Evolutionary conservation across 768 basidiomycete species (phyloP).

Genomic region (Rhodotorula graminis): DNA sequence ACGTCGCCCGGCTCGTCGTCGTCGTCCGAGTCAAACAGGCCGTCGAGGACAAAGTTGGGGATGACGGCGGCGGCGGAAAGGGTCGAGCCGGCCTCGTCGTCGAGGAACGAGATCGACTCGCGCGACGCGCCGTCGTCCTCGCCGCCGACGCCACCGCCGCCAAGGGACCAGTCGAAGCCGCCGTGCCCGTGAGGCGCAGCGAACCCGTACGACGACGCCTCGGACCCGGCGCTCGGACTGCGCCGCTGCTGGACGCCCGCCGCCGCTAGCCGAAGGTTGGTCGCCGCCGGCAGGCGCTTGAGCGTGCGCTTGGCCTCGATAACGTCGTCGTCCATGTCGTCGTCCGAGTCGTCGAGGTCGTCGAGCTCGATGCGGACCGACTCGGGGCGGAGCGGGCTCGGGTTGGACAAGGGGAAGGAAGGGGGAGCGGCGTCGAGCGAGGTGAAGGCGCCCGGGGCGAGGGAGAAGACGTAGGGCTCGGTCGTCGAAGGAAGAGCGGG

Average conservation of each 20-base stretch:
- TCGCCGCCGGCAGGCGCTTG: slow-evolving; percentile 38
- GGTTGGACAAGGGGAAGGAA: no score
- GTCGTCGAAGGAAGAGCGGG: no score
- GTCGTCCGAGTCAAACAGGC: slow-evolving; percentile 55
- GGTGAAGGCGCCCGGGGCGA: neutral
- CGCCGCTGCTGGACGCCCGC: neutral
- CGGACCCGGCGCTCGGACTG: slow-evolving; percentile 6
- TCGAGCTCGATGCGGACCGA: slow-evolving; percentile 41
- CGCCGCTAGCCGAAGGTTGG: slow-evolving; percentile 32
- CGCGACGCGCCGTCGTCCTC: slow-evolving; percentile 4
- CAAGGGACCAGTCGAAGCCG: neutral
- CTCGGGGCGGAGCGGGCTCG: neutral
- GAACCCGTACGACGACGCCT: slow-evolving; percentile 20
- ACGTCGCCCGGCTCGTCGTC: slow-evolving; percentile 65
- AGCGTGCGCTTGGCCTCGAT: slow-evolving; percentile 37
- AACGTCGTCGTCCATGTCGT: slow-evolving; percentile 32
- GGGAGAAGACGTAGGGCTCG: neutral
- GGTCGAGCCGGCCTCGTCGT: slow-evolving; percentile 27
- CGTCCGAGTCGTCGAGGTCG: slow-evolving; percentile 41
- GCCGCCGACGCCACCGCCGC: neutral
- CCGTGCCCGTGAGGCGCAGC: neutral
- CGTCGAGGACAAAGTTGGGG: slow-evolving; percentile 52
- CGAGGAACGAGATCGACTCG: slow-evolving; percentile 28
- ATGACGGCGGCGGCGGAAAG: slow-evolving; percentile 49
- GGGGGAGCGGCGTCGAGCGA: neutral